Percentiles rank a stretch among this genome's conserved stretches.
phyloP scores from a whole-genome alignment of 192 early-diverging fungal genomes.

The Coemansia javaensis region DNA sequence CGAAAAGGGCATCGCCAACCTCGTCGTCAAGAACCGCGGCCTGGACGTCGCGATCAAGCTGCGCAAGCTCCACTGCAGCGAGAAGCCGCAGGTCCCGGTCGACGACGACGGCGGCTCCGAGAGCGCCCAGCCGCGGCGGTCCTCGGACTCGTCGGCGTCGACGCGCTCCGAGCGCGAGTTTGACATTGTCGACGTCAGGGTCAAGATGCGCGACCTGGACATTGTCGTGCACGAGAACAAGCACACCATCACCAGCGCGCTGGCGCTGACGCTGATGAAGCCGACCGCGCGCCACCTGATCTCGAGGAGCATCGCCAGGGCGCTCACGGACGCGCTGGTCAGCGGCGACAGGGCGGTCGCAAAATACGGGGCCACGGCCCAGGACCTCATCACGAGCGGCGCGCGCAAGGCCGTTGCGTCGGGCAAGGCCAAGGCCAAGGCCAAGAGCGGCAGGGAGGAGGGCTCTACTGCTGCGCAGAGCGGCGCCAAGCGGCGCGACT shows the following conservation, averaged over 20 bases:
- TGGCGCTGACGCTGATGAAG: slow-evolving; percentile 28
- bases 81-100: slow-evolving; percentile 21
- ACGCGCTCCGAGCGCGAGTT: slow-evolving; percentile 19
- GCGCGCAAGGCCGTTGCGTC: slow-evolving; percentile 21
- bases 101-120: too few species aligned
- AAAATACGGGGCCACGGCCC: slow-evolving; percentile 24
- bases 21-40: slow-evolving; percentile 33
- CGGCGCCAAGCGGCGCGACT: slow-evolving; percentile 11
- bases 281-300: slow-evolving; percentile 33
- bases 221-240: slow-evolving; percentile 35
- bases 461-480: too few species aligned
- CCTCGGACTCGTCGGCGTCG: not conserved
- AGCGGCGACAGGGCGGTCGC: slow-evolving; percentile 23
- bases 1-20: slow-evolving; percentile 42
- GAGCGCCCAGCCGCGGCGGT: too few species aligned
- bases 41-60: slow-evolving; percentile 35
- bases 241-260: slow-evolving; percentile 31
- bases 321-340: slow-evolving; percentile 25
- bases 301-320: slow-evolving; percentile 22
- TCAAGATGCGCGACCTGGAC: slow-evolving; percentile 36
- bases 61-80: slow-evolving; percentile 41
- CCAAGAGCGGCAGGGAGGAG: too few species aligned
- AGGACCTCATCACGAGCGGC: slow-evolving; percentile 7
- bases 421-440: slow-evolving; percentile 3
- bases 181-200: slow-evolving; percentile 36